Evolutionary conservation across 2,329 filamentous ascomycete genomes (phyloP), one percentile per base, ranked within the genome.

Genomic region (Clonostachys sp.): DNA sequence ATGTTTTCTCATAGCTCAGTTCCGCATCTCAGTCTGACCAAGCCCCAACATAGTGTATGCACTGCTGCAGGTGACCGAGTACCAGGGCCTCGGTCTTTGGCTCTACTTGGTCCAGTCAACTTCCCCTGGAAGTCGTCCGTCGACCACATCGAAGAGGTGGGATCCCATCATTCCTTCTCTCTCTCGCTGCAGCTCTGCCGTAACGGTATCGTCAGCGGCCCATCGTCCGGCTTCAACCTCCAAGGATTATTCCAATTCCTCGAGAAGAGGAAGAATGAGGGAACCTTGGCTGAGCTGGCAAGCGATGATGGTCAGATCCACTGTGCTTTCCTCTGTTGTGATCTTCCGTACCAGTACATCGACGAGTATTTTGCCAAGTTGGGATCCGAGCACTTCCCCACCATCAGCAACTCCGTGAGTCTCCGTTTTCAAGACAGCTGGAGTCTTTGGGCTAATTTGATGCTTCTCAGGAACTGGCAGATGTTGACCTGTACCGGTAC

Each of bases 291-390:
- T 1, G 63, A 73, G 10, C 58, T 81, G 2, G 72, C 70, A 1
- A 57, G 63, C 1, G 66, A 73, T 34, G 20, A 43, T 20, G 42
- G 47, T 17, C 62, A 70, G 44, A 65, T 77, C 3, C 68, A 75
- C 50, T 80, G 75, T 42, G 78, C 80, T 1, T 84, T 84, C 57
- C 59, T 83, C 4, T 84, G 80, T 61, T 83, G 80, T 48, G 81
- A 85, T 48, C 52, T 84, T 24, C 81, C 81, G 0, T 84, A 84
- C 52, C 80, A 84, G 56, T 84, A 84, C 50, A 72, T 84, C 41
- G 66, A 72, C 20, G 77, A 78, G 52, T 84, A 84, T 55, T 84
- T 82, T 53, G 67, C 75, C 24, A 81, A 80, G 53, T 63, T 83
- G 12, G 71, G 67, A 3, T 53, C 65, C 2, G 62, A 65, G 2